A percentile compares a stretch with the other conserved stretches of the same genome.
phyloP scores from a whole-genome alignment of 257 asterid species.

The Lycium barbarum region DNA sequence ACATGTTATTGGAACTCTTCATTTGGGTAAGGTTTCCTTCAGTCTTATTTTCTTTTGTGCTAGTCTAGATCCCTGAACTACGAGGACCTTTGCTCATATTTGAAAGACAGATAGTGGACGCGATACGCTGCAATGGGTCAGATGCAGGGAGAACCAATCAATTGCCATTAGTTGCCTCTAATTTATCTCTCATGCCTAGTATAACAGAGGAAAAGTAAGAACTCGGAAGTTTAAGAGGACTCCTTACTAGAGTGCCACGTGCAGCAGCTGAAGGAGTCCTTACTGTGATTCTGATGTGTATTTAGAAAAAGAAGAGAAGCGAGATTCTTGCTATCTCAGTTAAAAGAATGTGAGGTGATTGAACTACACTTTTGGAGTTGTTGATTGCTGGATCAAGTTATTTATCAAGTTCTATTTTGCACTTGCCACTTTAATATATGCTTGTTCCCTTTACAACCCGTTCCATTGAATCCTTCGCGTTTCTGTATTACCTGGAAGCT shows the following conservation, averaged over 20 bases:
- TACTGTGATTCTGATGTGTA: slow-evolving; percentile 18
- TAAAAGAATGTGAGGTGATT: background rate
- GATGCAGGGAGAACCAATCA: slow-evolving; percentile 19
- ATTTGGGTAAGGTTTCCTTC: slow-evolving; percentile 10
- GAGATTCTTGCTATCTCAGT: slow-evolving; percentile 19
- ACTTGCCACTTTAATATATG: slow-evolving; percentile 12
- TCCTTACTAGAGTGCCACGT: background rate
- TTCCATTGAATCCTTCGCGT: background rate
- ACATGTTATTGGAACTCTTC: background rate
- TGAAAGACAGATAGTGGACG: background rate
- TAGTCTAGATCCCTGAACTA: background rate
- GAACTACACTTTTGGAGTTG: slow-evolving; percentile 9
- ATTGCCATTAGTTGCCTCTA: background rate
- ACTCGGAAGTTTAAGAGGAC: background rate
- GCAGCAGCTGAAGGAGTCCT: slow-evolving; percentile 1
- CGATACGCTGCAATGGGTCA: background rate
- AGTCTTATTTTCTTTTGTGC: slow-evolving; percentile 18
- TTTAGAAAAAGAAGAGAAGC: slow-evolving; percentile 9
- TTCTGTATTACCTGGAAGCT: slow-evolving; percentile 20
- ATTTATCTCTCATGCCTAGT: slow-evolving; percentile 8
- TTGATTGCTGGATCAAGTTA: slow-evolving; percentile 17
- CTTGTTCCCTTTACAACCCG: slow-evolving; percentile 14
- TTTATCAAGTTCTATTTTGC: slow-evolving; percentile 23
- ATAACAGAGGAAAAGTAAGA: background rate
- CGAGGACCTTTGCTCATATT: background rate